Evolutionary conservation across 148 eudicot species (phyloP), one percentile per base, ranked within the genome.

Genomic region (Drosera capensis): DNA sequence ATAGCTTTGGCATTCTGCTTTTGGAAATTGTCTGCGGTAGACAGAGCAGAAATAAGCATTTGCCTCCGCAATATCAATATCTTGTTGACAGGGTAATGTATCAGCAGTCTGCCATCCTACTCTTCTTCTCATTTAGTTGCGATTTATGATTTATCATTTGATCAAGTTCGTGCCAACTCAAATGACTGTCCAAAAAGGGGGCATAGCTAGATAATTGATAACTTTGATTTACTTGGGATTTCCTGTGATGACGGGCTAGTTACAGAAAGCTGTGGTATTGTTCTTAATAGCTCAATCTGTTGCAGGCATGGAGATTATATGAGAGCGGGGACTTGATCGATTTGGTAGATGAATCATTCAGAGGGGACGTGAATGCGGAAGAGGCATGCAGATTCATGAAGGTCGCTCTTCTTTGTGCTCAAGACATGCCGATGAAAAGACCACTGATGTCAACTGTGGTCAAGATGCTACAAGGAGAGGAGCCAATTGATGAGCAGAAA

Each of bases 1-100:
- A 76, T 40, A 82, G 96, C 60, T 87, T 76, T 57, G 96, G 96
- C 31, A 63, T 82, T 71, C 94, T 87, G 34, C 76, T 87, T 18
- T 26, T 87, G 65, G 96, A 87, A 67, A 74, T 87, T 48, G 71
- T 87, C 45, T 69, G 80, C 55, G 94, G 96, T 46, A 79, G 80
- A 59, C 59, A 76, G 69, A 67, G 67, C 72, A 69, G 60, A 46
- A 67, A 68, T 56, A 68, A 56, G 40, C 65, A 56, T 14, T 60
- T 73, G 47, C 71, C 81, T 54, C 39, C 28, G 20, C 80, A 45
- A 42, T 77, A 80, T 13, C 77, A 74, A 40, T 62, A 63, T 70
- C 85, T 86, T 61, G 75, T 82, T 44, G 75, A 73, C 62, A 65
- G 64, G 80, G 96, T 86, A 71, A 44, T 63, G 11, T 46, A 18